These are phyloP conservation scores for Tuber microsphaerosporum DNA, from an alignment of 495 filamentous ascomycete genomes.

Conservation along the genomic window DNA sequence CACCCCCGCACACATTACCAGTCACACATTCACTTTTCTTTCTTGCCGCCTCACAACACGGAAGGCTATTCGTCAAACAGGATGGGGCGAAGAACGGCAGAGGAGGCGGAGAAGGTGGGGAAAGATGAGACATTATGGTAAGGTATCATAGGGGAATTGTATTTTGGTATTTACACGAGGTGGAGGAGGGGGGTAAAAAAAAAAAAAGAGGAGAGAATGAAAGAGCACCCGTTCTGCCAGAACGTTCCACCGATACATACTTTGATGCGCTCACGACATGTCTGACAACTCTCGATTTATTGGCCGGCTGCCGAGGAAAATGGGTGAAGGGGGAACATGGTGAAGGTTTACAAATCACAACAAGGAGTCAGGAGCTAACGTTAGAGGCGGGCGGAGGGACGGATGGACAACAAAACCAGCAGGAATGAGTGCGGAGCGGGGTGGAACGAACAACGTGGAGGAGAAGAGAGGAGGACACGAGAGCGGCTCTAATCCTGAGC, in stretches of 20 bases:
- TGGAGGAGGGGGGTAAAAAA: not conserved
- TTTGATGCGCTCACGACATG: not conserved
- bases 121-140: not conserved
- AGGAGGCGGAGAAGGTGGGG: not conserved
- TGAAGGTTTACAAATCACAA: not conserved
- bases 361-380: not conserved
- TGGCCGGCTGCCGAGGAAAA: not conserved
- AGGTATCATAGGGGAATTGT: not conserved
- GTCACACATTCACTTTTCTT: not conserved
- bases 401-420: not conserved
- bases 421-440: not conserved
- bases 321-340: not conserved
- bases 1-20: not conserved
- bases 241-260: not conserved
- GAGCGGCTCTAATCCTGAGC: not conserved
- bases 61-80: not conserved
- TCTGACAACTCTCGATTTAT: not conserved
- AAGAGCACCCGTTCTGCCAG: not conserved
- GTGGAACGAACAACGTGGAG: conserved; percentile 3
- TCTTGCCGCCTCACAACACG: not conserved
- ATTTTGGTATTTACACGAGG: not conserved
- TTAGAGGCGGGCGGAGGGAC: not conserved
- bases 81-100: not conserved
- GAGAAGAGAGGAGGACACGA: conserved; percentile 4
- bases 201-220: not conserved